Base-by-base conservation (phyloP, 768 basidiomycete genomes). In the Tricholoma saponaceum region DNA sequence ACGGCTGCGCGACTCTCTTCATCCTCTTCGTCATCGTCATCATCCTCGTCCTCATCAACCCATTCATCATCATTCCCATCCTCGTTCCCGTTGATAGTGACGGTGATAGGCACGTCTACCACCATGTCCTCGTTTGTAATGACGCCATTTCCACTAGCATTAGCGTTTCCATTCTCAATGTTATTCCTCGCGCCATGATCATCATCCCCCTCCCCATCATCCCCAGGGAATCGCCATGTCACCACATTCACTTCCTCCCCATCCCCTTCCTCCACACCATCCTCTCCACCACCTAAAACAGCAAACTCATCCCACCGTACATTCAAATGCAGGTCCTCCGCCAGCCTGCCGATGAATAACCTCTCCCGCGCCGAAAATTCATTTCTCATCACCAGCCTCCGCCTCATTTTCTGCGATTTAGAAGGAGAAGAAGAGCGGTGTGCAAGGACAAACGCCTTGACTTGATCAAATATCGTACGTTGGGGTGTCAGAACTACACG, bases 221-320 rank as follows among this genome's bases (percentile, higher is more conserved):
- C 72, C 7, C 75, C 77, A 1, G 88, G 87, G 60, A 89, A 77
- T 44, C 81, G 70, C 77, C 81, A 84, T 18, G 86, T 87, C 41
- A 90, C 83, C 23, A 95, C 66, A 64, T 91, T 91, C 66, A 84
- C 78, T 59, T 92, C 90, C 47, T 92, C 76, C 6, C 22, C 44
- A 6, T 4, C 23, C 9, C 43, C 43, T 3, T 10, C 22, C 12
- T 44, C 43, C 23, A 10, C 44, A 25, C 14, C 20, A 14, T 13
- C 18, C 9, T 30, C 26, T 14, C n/a, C n/a, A n/a, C 16, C 47
- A 10, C 7, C 47, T 7, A 26, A 16, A 28, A 50, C 47, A 50
- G 95, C 90, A 63, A 86, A 95, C 67, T 95, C 95, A 67, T 98
- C 96, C 93, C 95, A 99, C n/a, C 87, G 77, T 25, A 95, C 67